Conservation (phyloP, 441 rosid species). For the Erodium chrysanthum region DNA sequence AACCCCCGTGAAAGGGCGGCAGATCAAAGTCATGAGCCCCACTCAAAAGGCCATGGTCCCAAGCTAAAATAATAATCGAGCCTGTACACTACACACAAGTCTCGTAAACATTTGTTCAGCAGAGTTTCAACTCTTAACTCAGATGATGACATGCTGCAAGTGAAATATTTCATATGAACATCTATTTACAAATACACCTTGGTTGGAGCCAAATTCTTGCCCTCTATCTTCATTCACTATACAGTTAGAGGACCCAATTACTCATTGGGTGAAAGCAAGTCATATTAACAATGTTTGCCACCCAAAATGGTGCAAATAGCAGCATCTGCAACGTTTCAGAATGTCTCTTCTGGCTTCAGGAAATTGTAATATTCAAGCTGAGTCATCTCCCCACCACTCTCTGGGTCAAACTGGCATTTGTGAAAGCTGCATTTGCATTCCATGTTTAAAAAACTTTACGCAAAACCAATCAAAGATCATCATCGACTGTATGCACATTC, state of each 20-base stretch:
- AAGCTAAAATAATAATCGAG: no score
- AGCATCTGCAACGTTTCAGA: background rate
- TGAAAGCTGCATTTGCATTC: slow-evolving; percentile 44
- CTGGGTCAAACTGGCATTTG: slow-evolving; percentile 74
- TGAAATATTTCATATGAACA: background rate
- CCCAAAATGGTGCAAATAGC: background rate
- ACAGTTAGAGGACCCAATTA: background rate
- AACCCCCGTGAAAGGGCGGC: no score
- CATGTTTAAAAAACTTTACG: background rate
- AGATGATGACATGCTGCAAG: background rate
- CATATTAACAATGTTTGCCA: background rate
- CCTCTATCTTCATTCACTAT: background rate
- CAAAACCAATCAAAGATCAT: background rate
- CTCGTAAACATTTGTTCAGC: no score
- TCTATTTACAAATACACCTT: background rate
- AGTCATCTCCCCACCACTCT: slow-evolving; percentile 69
- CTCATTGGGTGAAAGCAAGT: background rate
- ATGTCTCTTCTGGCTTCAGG: background rate
- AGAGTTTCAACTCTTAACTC: background rate
- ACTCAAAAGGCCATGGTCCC: no score
- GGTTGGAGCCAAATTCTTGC: background rate
- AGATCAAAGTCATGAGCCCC: no score
- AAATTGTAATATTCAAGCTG: slow-evolving; percentile 45
- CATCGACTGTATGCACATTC: background rate
- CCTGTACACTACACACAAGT: no score